Percentiles rank a stretch among this genome's conserved stretches.
Conservation (phyloP, 106 monocot species). For the Vanilla planifolia region DNA sequence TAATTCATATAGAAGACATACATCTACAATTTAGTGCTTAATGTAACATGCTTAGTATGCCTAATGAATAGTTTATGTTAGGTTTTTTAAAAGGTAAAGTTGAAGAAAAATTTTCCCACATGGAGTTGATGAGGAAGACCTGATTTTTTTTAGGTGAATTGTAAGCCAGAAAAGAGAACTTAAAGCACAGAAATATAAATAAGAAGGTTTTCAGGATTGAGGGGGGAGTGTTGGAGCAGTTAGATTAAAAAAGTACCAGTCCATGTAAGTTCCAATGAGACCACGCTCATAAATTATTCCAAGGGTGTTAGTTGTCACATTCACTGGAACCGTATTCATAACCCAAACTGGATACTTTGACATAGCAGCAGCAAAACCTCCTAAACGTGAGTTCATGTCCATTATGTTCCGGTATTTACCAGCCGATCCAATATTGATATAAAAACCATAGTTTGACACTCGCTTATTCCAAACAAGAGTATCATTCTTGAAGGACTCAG, state of each 20-base stretch:
- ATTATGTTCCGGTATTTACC: constrained; percentile 77
- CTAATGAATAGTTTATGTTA: no score
- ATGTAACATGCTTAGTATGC: no score
- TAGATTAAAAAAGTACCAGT: no score
- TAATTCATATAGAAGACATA: no score
- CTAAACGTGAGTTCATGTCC: constrained; percentile 95
- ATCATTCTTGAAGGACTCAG: constrained; percentile 40
- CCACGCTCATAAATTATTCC: constrained; percentile 87
- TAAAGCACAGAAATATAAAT: no score
- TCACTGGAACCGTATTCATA: constrained; percentile 78
- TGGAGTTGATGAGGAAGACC: no score
- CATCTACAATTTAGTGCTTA: no score
- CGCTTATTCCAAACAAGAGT: constrained; percentile 51
- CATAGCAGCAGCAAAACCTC: constrained; percentile 81
- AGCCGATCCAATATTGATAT: constrained; percentile 19
- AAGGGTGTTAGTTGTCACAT: constrained; percentile 44
- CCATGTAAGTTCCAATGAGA: constrained; percentile 86
- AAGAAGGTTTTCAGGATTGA: not conserved
- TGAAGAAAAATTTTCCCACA: no score
- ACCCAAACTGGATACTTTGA: constrained; percentile 81
- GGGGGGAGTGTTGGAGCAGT: not conserved
- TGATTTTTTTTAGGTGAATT: no score
- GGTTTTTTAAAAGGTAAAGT: no score
- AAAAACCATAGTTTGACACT: constrained; percentile 35
- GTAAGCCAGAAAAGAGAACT: no score